Conservation (phyloP, 306 rosid species). For the Bauhinia variegata region DNA sequence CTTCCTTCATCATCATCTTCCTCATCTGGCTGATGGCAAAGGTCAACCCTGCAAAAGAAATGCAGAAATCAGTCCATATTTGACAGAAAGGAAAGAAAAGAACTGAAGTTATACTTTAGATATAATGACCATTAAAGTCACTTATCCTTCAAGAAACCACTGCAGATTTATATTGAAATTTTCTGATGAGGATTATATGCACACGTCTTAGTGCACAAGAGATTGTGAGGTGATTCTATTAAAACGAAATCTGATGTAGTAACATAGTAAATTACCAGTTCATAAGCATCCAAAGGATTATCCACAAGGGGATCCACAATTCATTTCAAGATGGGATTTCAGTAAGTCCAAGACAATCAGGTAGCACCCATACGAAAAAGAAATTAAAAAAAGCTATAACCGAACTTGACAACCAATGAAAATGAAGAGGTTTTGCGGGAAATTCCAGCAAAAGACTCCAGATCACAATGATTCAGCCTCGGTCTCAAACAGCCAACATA, state of each 20-base stretch:
- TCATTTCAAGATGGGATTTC: not conserved
- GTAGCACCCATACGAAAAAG: not conserved
- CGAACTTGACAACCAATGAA: not conserved
- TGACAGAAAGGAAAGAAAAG: constrained; percentile 29
- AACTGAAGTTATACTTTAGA: constrained; percentile 20
- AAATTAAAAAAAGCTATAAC: not conserved
- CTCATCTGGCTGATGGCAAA: constrained; percentile 94
- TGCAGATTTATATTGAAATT: constrained; percentile 4
- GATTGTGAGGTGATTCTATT: not conserved
- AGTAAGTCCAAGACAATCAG: not conserved
- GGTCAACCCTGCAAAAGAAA: constrained; percentile 79
- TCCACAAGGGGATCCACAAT: not conserved
- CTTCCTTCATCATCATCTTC: constrained; percentile 85
- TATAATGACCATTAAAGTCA: constrained; percentile 14
- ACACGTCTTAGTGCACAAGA: not conserved
- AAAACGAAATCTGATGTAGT: not conserved
- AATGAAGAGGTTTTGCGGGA: constrained; percentile 10
- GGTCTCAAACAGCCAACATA: constrained; percentile 30
- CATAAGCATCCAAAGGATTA: not conserved
- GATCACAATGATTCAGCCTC: constrained; percentile 17
- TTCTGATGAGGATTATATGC: constrained; percentile 8
- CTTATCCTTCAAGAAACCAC: constrained; percentile 26
- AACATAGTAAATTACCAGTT: not conserved
- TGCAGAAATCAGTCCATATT: constrained; percentile 33
- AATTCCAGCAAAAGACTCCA: constrained; percentile 1